Evolutionary conservation across 2,329 filamentous ascomycete species (phyloP).

Genomic region (Sphaerulina populicola): DNA sequence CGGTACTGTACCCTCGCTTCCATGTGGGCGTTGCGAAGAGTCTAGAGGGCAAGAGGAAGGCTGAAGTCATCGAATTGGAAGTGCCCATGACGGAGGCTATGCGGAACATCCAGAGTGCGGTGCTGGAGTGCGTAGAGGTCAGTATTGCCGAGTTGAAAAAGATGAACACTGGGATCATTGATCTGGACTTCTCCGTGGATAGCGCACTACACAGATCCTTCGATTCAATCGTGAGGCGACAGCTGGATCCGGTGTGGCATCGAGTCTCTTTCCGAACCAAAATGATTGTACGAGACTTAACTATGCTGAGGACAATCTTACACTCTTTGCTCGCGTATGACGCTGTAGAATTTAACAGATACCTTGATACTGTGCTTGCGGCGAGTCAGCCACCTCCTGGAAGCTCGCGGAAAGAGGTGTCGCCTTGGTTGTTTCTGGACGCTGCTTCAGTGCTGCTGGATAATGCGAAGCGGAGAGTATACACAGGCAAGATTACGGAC

Average conservation of each 20-base stretch:
- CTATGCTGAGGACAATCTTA: conserved; percentile 72
- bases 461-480: conserved; percentile 79
- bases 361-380: conserved; percentile 87
- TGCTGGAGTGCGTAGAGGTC: conserved; percentile 91
- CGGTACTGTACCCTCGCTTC: conserved; percentile 85
- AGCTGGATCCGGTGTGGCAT: conserved; percentile 95
- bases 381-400: conserved; percentile 82
- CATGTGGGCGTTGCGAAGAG: conserved; percentile 84
- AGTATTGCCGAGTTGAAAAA: conserved; percentile 93
- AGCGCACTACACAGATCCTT: conserved; percentile 89
- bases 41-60: conserved; percentile 82
- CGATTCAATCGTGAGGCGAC: conserved; percentile 75
- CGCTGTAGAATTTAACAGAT: conserved; percentile 81
- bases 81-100: conserved; percentile 93
- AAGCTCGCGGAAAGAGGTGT: conserved; percentile 78
- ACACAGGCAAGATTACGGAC: conserved; percentile 61
- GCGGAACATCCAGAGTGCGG: conserved; percentile 85
- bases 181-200: conserved; percentile 96
- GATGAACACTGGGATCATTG: conserved; percentile 69
- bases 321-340: conserved; percentile 77
- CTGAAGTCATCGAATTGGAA: conserved; percentile 94
- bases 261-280: conserved; percentile 89
- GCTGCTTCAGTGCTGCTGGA: conserved; percentile 91
- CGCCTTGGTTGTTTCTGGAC: conserved; percentile 92
- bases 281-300: conserved; percentile 85